phyloP scores from a whole-genome alignment of 805 yeast species.

The Metschnikowia noctiluminum region DNA sequence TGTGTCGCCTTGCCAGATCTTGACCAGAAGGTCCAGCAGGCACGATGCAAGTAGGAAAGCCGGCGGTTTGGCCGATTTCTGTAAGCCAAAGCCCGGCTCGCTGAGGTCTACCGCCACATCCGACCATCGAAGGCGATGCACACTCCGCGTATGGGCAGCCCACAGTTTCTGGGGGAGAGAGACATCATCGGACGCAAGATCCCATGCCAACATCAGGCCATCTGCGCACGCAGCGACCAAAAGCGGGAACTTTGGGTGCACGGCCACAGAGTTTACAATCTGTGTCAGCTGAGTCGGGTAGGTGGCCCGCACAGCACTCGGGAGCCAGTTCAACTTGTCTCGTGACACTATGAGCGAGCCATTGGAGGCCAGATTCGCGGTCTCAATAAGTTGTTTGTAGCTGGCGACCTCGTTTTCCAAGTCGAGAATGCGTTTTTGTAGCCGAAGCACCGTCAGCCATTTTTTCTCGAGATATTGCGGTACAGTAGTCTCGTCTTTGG shows the following conservation, averaged over 20 bases:
- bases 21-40: constrained; percentile 53
- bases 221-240: constrained; percentile 66
- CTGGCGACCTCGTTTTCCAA: constrained; percentile 57
- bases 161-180: constrained; percentile 58
- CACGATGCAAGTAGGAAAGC: constrained; percentile 44
- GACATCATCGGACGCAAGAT: constrained; percentile 49
- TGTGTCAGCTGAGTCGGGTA: constrained; percentile 52
- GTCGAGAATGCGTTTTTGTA: constrained; percentile 71
- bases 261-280: constrained; percentile 56
- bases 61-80: constrained; percentile 6
- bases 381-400: constrained; percentile 45
- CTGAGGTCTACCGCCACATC: constrained; percentile 31
- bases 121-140: constrained; percentile 59
- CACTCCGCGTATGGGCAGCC: constrained; percentile 72
- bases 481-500: constrained; percentile 25
- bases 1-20: constrained; percentile 64
- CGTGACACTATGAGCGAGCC: constrained; percentile 13
- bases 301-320: constrained; percentile 42
- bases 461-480: constrained; percentile 62
- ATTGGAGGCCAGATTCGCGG: constrained; percentile 17
- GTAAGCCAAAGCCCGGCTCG: background rate
- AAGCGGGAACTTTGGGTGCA: constrained; percentile 74
- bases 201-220: constrained; percentile 75
- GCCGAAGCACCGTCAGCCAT: constrained; percentile 81
- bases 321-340: constrained; percentile 59